A percentile compares a stretch with the other conserved stretches of the same genome.
phyloP scores from a whole-genome alignment of 228 moss, liverwort and hornwort species.

The Sphagnum fallax region DNA sequence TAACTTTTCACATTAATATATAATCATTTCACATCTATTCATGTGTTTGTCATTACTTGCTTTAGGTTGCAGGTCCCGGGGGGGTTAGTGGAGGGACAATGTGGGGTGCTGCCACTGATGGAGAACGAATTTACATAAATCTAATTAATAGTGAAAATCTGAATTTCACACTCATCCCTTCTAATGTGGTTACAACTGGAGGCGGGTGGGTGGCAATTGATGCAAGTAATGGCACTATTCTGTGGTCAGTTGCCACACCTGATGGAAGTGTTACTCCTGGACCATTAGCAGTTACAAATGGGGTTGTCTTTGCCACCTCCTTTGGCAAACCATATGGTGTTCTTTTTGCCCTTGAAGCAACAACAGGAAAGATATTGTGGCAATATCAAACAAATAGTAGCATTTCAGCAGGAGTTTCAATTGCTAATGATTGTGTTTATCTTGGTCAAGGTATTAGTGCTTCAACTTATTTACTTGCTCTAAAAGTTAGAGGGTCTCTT shows the following conservation, averaged over 20 bases:
- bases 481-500: too few species aligned
- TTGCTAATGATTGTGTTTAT: constrained; percentile 18
- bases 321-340: neutral
- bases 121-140: constrained; percentile 17
- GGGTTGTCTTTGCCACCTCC: constrained; percentile 12
- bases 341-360: constrained; percentile 23
- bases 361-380: constrained; percentile 24
- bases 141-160: constrained; percentile 1
- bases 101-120: constrained; percentile 32
- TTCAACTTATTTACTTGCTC: too few species aligned
- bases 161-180: constrained; percentile 19
- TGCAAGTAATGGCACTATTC: constrained; percentile 10
- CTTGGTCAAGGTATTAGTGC: constrained; percentile 14
- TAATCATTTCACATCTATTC: too few species aligned
- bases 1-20: too few species aligned
- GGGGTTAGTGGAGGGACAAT: constrained; percentile 13
- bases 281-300: constrained; percentile 18
- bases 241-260: constrained; percentile 23
- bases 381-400: constrained; percentile 8
- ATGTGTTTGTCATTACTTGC: too few species aligned
- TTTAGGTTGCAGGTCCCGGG: constrained; percentile 25
- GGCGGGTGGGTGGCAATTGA: constrained; percentile 31
- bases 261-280: neutral
- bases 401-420: constrained; percentile 19
- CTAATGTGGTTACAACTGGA: constrained; percentile 6